phyloP scores from a whole-genome alignment of 306 rosid genomes.

The Glycine tomentella region DNA sequence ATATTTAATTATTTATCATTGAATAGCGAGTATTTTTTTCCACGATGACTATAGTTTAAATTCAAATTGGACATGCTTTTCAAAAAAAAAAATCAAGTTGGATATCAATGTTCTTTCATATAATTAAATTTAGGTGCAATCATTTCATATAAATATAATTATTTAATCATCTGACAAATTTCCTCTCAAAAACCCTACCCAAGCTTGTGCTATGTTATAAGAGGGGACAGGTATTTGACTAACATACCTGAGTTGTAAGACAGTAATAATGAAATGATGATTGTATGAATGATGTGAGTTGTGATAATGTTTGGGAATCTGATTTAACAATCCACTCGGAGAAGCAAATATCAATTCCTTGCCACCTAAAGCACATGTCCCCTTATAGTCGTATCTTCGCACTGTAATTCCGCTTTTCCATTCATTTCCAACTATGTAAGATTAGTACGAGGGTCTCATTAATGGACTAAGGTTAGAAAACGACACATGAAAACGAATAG shows the following conservation, averaged over 20 bases:
- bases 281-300: slow-evolving; percentile 1
- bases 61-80: too few species aligned
- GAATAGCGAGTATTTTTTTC: too few species aligned
- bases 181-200: background rate
- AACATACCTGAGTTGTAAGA: background rate
- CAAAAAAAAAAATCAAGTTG: too few species aligned
- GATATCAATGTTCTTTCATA: too few species aligned
- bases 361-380: background rate
- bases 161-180: background rate
- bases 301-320: background rate
- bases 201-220: background rate
- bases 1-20: too few species aligned
- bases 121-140: too few species aligned
- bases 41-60: too few species aligned
- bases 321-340: background rate
- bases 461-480: background rate
- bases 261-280: background rate
- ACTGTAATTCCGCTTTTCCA: slow-evolving; percentile 22
- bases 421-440: background rate
- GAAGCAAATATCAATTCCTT: background rate
- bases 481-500: background rate
- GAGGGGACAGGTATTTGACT: slow-evolving; percentile 8
- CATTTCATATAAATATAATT: background rate
- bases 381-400: background rate
- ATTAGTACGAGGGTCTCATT: background rate